phyloP scores from a whole-genome alignment of 371 early-diverging fungal species.

The Scutellospora calospora region DNA sequence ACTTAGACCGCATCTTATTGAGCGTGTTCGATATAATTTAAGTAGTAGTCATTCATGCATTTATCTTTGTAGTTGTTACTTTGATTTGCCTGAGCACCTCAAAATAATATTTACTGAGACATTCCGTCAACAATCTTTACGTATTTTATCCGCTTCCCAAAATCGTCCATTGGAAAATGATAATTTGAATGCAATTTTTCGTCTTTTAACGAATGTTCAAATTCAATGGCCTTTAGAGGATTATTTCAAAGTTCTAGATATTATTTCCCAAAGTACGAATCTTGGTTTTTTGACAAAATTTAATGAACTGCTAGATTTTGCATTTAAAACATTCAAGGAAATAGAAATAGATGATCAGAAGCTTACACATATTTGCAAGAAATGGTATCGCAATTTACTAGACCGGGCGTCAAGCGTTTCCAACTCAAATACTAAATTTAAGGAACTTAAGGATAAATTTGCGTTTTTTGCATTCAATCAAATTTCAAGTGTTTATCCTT shows the following conservation, averaged over 20 bases:
- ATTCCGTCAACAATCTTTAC: not conserved
- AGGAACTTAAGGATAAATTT: not conserved
- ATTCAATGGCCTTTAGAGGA: conserved; percentile 14
- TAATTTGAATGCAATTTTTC: not conserved
- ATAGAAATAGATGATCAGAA: not conserved
- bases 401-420: not conserved
- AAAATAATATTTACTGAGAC: not conserved
- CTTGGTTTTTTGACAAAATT: conserved; percentile 9
- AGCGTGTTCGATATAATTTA: not conserved
- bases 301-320: not conserved
- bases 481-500: conserved; percentile 11
- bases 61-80: not conserved
- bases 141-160: not conserved
- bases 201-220: not conserved
- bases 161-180: not conserved
- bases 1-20: not conserved
- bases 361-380: not conserved
- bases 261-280: not conserved
- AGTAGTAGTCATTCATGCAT: not conserved
- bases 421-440: too few species aligned
- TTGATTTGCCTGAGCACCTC: not conserved
- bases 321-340: not conserved
- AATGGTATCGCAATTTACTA: conserved; percentile 31
- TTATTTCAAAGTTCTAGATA: not conserved
- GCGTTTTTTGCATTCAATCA: not conserved